Conservation (phyloP, 179 eudicot genomes). For the Beta corolliflora region DNA sequence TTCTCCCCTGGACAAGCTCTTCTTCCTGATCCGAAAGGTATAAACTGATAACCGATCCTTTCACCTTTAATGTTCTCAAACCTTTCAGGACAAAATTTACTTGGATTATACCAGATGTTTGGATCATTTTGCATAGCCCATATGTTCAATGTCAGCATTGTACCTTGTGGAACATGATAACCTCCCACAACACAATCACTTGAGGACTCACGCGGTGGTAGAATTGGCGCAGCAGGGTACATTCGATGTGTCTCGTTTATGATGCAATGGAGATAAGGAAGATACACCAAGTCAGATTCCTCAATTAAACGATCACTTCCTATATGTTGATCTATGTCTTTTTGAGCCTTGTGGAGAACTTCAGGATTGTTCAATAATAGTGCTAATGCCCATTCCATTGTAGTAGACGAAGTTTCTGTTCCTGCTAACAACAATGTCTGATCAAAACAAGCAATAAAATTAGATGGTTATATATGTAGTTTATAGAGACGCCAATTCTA, state of each 20-base stretch:
- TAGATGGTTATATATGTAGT: not conserved
- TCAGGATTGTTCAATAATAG: constrained; percentile 26
- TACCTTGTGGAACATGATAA: constrained; percentile 36
- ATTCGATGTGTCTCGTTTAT: constrained; percentile 34
- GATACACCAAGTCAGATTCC: constrained; percentile 20
- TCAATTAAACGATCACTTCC: constrained; percentile 20
- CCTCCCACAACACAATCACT: constrained; percentile 32
- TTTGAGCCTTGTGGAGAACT: constrained; percentile 27
- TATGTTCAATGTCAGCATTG: constrained; percentile 34
- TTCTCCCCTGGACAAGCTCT: constrained; percentile 41
- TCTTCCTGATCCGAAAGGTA: constrained; percentile 41
- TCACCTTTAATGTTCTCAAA: constrained; percentile 25
- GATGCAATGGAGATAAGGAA: constrained; percentile 31
- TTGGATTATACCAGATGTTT: constrained; percentile 38
- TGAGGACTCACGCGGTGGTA: constrained; percentile 43
- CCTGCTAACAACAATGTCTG: constrained; percentile 24
- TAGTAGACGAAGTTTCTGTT: constrained; percentile 20
- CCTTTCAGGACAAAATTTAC: constrained; percentile 39
- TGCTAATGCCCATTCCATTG: constrained; percentile 36
- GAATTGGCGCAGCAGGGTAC: constrained; percentile 27
- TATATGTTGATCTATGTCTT: constrained; percentile 23
- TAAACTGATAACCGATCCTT: constrained; percentile 29
- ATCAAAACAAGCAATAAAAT: not conserved
- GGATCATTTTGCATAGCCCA: constrained; percentile 54
- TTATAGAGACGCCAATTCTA: too few relatives aligned